A percentile compares a stretch with the other conserved stretches of the same genome.
Conservation (phyloP, 2,329 filamentous ascomycete species). For the Ophiosphaerella korrae region DNA sequence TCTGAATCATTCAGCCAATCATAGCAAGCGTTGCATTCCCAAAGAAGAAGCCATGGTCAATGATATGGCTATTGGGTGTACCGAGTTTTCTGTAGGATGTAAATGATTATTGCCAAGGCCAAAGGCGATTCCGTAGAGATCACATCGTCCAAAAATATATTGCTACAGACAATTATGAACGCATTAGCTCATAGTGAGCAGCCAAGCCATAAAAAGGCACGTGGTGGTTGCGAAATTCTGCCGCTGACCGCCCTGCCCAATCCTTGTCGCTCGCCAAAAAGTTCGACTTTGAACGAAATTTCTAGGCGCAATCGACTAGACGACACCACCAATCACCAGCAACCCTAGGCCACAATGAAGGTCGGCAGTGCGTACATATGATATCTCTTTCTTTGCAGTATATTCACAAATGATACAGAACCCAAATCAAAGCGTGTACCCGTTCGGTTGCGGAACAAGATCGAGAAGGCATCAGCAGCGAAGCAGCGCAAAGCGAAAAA, state of each 20-base stretch:
- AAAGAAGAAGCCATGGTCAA: background rate
- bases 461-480: constrained; percentile 85
- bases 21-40: background rate
- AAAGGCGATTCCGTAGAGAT: too few relatives aligned
- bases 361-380: constrained; percentile 47
- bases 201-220: constrained; percentile 1
- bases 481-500: constrained; percentile 93
- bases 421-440: constrained; percentile 92
- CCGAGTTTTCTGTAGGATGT: too few relatives aligned
- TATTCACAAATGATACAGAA: constrained; percentile 60
- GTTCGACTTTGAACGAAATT: constrained; percentile 28
- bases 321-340: constrained; percentile 11
- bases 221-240: constrained; percentile 9
- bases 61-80: background rate
- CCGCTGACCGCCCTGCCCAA: constrained; percentile 9
- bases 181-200: background rate
- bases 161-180: background rate
- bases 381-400: background rate
- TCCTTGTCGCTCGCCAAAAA: constrained; percentile 20
- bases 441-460: constrained; percentile 90
- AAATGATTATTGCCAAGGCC: too few relatives aligned
- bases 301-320: constrained; percentile 17
- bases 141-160: too few relatives aligned
- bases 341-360: constrained; percentile 42
- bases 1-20: constrained; percentile 17